phyloP scores from a whole-genome alignment of 2,329 filamentous ascomycete species.

The Pseudogymnoascus sp. region DNA sequence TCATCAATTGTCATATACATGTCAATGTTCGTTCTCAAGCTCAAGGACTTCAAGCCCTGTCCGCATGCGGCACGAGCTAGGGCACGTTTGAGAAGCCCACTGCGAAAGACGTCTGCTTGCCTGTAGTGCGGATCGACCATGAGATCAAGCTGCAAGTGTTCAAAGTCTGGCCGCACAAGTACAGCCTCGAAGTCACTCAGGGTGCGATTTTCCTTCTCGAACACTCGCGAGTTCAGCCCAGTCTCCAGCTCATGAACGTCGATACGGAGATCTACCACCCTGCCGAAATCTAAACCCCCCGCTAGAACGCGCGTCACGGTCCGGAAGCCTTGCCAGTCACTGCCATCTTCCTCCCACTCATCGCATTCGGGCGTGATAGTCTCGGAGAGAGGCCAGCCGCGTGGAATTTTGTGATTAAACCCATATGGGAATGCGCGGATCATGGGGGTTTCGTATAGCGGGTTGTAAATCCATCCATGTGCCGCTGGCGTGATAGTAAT shows the following conservation, averaged over 20 bases:
- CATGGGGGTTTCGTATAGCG: conserved; percentile 36
- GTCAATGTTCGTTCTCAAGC: conserved; percentile 16
- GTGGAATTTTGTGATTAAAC: conserved; percentile 34
- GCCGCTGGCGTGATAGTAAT: conserved; percentile 34
- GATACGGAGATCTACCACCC: conserved; percentile 30
- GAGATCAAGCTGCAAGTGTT: conserved; percentile 25
- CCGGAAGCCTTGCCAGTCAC: conserved; percentile 28
- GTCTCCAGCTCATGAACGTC: conserved; percentile 26
- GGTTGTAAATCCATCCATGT: conserved; percentile 31
- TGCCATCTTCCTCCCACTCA: conserved; percentile 16
- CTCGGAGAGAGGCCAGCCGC: conserved; percentile 25
- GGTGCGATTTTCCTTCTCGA: conserved; percentile 21
- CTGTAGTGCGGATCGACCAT: conserved; percentile 11
- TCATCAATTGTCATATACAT: neutral
- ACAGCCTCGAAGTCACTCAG: conserved; percentile 22
- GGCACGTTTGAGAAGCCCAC: conserved; percentile 16
- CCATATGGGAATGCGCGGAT: conserved; percentile 33
- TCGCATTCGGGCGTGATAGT: conserved; percentile 8
- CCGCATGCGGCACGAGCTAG: conserved; percentile 19
- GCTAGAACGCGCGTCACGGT: conserved; percentile 24
- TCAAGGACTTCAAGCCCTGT: conserved; percentile 20
- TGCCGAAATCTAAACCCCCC: conserved; percentile 15
- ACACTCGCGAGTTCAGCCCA: conserved; percentile 28
- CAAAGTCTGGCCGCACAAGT: conserved; percentile 23
- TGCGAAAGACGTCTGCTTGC: conserved; percentile 11